Percentiles rank a stretch among this genome's conserved stretches.
Conservation (phyloP, 805 yeast genomes). For the Saccharomycopsis malanga region DNA sequence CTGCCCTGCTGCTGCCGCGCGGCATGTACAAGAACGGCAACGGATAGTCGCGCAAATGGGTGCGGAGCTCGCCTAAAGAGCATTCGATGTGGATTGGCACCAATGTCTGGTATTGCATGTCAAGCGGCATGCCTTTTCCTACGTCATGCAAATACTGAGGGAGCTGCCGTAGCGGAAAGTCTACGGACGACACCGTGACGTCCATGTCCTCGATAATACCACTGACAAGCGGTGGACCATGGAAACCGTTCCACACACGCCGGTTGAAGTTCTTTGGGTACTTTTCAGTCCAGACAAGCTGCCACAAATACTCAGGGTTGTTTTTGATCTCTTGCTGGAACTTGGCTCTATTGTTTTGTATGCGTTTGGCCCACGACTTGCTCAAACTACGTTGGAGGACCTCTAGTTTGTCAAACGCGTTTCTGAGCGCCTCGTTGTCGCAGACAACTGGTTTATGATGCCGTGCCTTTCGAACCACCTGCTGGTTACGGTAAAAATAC, state of each 20-base stretch:
- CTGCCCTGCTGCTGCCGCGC: conserved; percentile 21
- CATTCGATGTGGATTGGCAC: conserved; percentile 59
- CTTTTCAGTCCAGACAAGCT: conserved; percentile 28
- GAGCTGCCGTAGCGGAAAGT: conserved; percentile 42
- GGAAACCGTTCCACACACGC: conserved; percentile 39
- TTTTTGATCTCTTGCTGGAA: conserved; percentile 34
- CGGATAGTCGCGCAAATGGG: conserved; percentile 80
- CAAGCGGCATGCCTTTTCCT: conserved; percentile 80
- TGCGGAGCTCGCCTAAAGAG: conserved; percentile 51
- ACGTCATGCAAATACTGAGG: conserved; percentile 58
- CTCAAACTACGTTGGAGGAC: conserved; percentile 43
- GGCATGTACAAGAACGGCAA: conserved; percentile 57
- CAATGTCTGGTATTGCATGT: conserved; percentile 58
- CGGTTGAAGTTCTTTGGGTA: conserved; percentile 38
- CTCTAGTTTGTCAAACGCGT: conserved; percentile 21
- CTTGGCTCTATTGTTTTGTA: conserved; percentile 40
- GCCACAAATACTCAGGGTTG: conserved; percentile 38
- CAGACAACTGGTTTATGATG: neutral
- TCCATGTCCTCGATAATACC: conserved; percentile 43
- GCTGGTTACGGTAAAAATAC: neutral
- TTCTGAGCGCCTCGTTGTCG: neutral
- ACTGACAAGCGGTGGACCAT: conserved; percentile 47
- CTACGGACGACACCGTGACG: conserved; percentile 43
- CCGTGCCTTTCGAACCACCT: neutral
- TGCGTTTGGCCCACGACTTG: conserved; percentile 64